These are phyloP conservation scores for Ceratorhiza oryzae-sativae DNA, from an alignment of 1,284 basidiomycete species.

Conservation along the genomic window DNA sequence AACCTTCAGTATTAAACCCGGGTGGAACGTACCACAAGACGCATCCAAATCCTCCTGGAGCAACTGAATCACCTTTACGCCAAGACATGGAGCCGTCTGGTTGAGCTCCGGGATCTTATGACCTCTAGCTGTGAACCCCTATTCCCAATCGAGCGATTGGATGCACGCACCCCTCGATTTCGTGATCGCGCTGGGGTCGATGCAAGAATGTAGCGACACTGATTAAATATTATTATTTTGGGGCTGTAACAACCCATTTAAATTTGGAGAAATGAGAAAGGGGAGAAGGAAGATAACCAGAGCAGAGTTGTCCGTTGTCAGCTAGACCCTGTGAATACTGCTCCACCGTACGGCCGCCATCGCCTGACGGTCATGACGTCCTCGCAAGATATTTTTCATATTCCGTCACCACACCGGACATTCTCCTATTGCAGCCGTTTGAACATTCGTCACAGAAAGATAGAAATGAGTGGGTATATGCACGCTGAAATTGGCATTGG, in stretches of 20 bases:
- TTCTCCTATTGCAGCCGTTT: background rate
- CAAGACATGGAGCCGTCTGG: background rate
- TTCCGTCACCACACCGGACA: constrained; percentile 1
- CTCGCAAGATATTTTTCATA: background rate
- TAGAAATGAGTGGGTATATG: background rate
- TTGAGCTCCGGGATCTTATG: background rate
- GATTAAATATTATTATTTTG: background rate
- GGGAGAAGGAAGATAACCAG: background rate
- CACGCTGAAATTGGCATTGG: constrained; percentile 5
- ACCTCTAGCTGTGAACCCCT: background rate
- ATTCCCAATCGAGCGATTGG: background rate
- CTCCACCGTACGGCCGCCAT: constrained; percentile 1
- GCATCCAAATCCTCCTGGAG: background rate
- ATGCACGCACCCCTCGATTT: constrained; percentile 7
- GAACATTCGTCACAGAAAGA: background rate
- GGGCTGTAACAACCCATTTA: background rate
- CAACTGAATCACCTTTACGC: background rate
- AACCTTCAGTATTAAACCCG: background rate
- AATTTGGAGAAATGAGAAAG: background rate
- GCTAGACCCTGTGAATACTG: constrained; percentile 2
- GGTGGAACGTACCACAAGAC: background rate
- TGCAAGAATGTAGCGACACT: background rate
- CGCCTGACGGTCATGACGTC: background rate
- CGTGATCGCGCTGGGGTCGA: background rate
- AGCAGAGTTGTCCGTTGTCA: constrained; percentile 4